Conservation (phyloP, 192 early-diverging fungal genomes). For the Gryganskiella cystojenkinii region DNA sequence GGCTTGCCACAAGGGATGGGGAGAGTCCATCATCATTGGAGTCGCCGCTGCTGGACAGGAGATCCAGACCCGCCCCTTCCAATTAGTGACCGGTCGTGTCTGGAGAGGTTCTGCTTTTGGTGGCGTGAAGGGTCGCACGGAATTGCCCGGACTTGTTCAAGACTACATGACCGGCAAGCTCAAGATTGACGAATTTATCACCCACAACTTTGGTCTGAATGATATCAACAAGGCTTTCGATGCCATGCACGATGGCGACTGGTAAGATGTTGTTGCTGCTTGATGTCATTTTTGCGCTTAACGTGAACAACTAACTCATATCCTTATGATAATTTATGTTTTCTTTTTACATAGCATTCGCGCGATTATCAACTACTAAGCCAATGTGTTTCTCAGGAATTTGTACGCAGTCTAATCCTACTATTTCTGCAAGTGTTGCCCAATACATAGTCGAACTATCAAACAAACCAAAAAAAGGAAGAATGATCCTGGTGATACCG, state of each 20-base stretch:
- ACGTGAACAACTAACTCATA: not conserved
- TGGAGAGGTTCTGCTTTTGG: constrained; percentile 99
- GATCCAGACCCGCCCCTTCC: constrained; percentile 94
- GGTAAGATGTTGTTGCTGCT: constrained; percentile 43
- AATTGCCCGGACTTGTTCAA: constrained; percentile 88
- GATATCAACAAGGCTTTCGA: constrained; percentile 96
- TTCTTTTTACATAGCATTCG: constrained; percentile 28
- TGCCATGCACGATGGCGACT: constrained; percentile 83
- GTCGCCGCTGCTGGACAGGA: constrained; percentile 95
- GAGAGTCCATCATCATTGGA: constrained; percentile 88
- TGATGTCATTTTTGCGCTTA: not conserved
- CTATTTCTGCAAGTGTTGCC: too few species aligned
- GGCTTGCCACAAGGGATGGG: constrained; percentile 92
- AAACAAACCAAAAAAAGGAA: not conserved
- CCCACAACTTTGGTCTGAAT: constrained; percentile 80
- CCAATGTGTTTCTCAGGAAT: not conserved
- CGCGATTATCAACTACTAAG: constrained; percentile 39
- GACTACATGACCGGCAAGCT: constrained; percentile 86
- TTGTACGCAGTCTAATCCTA: too few species aligned
- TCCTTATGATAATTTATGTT: not conserved
- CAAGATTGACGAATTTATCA: constrained; percentile 94
- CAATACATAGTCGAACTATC: not conserved
- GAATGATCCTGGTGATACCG: too few species aligned
- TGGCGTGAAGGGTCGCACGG: constrained; percentile 93
- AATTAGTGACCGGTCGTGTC: constrained; percentile 94